These are phyloP conservation scores for Chlamydomonas urium DNA, from an alignment of 139 green algal genomes.

Conservation along the genomic window DNA sequence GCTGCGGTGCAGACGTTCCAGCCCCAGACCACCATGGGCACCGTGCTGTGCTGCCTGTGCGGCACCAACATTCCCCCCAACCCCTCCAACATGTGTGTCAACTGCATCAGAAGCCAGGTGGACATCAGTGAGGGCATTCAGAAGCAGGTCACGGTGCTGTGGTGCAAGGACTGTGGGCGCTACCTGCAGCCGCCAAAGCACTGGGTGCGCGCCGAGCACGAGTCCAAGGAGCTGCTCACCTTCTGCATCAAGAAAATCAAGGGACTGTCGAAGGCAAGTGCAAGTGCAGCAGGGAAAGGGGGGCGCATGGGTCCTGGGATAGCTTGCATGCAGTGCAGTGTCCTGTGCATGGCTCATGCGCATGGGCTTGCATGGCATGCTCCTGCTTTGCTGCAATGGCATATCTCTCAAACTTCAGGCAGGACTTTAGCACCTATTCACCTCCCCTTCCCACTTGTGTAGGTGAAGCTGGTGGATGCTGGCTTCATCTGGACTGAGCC, in stretches of 20 bases:
- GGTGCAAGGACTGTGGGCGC: conserved; percentile 86
- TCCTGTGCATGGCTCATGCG: too few relatives aligned
- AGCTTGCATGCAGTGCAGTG: too few relatives aligned
- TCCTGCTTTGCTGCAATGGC: too few relatives aligned
- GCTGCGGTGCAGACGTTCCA: neutral
- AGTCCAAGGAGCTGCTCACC: conserved; percentile 95
- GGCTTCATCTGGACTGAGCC: conserved; percentile 99
- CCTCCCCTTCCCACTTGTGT: too few relatives aligned
- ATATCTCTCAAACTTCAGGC: too few relatives aligned
- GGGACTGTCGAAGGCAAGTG: conserved; percentile 71
- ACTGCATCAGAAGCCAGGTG: conserved; percentile 92
- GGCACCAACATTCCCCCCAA: conserved; percentile 86
- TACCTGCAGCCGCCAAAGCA: conserved; percentile 95
- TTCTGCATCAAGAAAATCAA: conserved; percentile 94
- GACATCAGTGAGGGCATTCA: conserved; percentile 96
- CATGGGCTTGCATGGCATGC: too few relatives aligned
- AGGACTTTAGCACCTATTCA: too few relatives aligned
- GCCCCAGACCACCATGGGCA: neutral
- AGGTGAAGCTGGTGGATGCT: conserved; percentile 97
- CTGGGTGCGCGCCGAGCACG: conserved; percentile 86
- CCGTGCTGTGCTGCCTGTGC: conserved; percentile 90
- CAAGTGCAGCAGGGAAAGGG: neutral
- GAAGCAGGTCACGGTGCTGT: conserved; percentile 86
- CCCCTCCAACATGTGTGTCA: conserved; percentile 97
- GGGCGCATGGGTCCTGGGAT: neutral